Percentiles rank a stretch among this genome's conserved stretches.
Conservation (phyloP, 2,329 filamentous ascomycete genomes). For the Leptographium wingfieldii region DNA sequence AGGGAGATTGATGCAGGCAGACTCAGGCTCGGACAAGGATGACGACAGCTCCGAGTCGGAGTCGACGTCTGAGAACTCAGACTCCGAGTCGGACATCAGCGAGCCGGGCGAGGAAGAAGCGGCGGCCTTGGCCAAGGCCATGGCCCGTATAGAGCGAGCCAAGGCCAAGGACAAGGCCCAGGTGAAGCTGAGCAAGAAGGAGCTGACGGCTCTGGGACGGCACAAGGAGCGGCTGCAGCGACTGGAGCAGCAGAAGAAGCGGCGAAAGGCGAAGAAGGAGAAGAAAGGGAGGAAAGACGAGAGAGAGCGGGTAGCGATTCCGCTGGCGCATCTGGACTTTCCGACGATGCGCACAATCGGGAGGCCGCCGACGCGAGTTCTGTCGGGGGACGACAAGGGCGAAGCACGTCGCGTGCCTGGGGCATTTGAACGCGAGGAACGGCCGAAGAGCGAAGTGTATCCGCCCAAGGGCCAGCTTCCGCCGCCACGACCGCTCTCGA, state of each 20-base stretch:
- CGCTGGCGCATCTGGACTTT: slow-evolving; percentile 36
- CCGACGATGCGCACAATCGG: slow-evolving; percentile 21
- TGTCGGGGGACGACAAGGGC: slow-evolving; percentile 17
- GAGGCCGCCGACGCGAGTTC: slow-evolving; percentile 12
- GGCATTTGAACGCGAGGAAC: slow-evolving; percentile 23
- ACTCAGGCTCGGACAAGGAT: slow-evolving; percentile 10
- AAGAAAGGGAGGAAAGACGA: slow-evolving; percentile 25
- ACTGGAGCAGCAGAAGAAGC: slow-evolving; percentile 20
- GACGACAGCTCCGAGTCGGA: slow-evolving; percentile 14
- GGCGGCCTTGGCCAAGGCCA: slow-evolving; percentile 60
- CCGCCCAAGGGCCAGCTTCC: slow-evolving; percentile 41
- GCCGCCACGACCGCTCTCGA: not conserved
- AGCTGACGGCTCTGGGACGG: slow-evolving; percentile 68
- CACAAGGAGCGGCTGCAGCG: slow-evolving; percentile 46
- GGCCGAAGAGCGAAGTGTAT: slow-evolving; percentile 16
- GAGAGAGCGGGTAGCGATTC: slow-evolving; percentile 38
- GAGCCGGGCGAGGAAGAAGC: slow-evolving; percentile 44
- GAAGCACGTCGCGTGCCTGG: slow-evolving; percentile 16
- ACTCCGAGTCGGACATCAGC: slow-evolving; percentile 30
- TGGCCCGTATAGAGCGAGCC: slow-evolving; percentile 69
- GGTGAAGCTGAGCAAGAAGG: slow-evolving; percentile 66
- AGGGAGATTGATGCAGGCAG: slow-evolving; percentile 23
- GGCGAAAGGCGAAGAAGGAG: slow-evolving; percentile 19
- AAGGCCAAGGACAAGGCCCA: slow-evolving; percentile 64
- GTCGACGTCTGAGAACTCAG: slow-evolving; percentile 28